Base-by-base conservation (phyloP, 2,329 filamentous ascomycete species). In the Gremmenia infestans region DNA sequence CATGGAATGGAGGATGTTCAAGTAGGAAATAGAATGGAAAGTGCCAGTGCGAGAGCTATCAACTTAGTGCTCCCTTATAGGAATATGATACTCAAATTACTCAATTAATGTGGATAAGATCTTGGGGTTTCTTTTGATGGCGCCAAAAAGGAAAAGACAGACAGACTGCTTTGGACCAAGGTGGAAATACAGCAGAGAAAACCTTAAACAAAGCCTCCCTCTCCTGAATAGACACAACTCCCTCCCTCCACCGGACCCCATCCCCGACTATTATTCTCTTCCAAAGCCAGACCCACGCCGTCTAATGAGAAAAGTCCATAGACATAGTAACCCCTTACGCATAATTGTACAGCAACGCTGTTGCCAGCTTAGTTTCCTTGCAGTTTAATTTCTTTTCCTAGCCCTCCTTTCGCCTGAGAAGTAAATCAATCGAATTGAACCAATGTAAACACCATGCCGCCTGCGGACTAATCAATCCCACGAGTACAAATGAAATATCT, bases 381-480 rank as follows among this genome's bases (percentile, higher is more conserved):
- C 19, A 45, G 39, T 53, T 47, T 28, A 47, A 37, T n/a, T 53
- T 53, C 19, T 45, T 53, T 53, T 28, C 36, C 40, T 36, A 43
- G 17, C 32, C 39, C 15, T 7, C 25, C 17, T 25, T 48, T 48
- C 23, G 22, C 23, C 22, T 32, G 22, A 48, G 22, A 32, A 32
- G 14, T n/a, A 42, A 12, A 51, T 32, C 28, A 42, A 42, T 25
- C 22, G 35, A 50, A 51, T 15, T n/a, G 17, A 47, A 40, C 45
- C 25, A 48, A 15, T 4, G 23, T 32, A 48, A 53, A 47, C 40
- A 53, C 50, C 42, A 39, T 37, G 25, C 50, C 40, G 42, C 42
- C 11, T 45, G 32, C 32, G 42, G 50, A 47, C 50, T 53, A 15
- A 37, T 22, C 6, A 47, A 36, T 36, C 15, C 32, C 42, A 17